These are phyloP conservation scores for Otatea glauca DNA, from an alignment of 176 grass and related monocot species.

Conservation along the genomic window DNA sequence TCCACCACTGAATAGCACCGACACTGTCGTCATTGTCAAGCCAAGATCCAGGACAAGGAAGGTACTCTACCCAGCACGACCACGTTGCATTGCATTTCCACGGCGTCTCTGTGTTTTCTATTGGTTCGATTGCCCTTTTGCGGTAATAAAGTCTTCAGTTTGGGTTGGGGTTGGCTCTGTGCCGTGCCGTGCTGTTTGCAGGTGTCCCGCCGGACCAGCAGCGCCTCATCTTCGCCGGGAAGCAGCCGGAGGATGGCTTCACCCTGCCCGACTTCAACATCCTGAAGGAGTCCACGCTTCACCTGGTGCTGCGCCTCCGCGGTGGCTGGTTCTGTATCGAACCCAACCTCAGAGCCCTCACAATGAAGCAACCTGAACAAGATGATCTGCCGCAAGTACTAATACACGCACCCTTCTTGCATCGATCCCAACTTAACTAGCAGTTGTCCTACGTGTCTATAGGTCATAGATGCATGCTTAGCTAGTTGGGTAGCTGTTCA, in stretches of 20 bases:
- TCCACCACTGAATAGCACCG: too few species aligned
- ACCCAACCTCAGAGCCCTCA: too few species aligned
- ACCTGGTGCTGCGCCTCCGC: conserved; percentile 58
- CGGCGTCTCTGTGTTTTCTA: not conserved
- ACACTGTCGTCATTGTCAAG: conserved; percentile 70
- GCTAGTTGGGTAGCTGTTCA: too few species aligned
- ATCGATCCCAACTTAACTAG: too few species aligned
- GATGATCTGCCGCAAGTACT: too few species aligned
- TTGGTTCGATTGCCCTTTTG: not conserved
- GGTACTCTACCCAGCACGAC: not conserved
- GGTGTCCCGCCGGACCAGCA: conserved; percentile 62
- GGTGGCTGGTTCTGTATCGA: too few species aligned
- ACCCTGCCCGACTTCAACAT: conserved; percentile 62
- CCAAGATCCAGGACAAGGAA: conserved; percentile 72
- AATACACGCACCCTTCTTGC: too few species aligned
- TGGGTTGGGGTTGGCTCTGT: not conserved
- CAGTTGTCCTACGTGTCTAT: too few species aligned
- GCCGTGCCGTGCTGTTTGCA: not conserved
- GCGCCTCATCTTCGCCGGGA: conserved; percentile 63
- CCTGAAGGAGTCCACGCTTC: conserved; percentile 61
- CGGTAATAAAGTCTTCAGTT: not conserved
- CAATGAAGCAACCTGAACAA: too few species aligned
- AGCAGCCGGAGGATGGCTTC: conserved; percentile 63
- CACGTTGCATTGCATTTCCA: not conserved
- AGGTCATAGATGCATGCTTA: too few species aligned